Conservation (phyloP, 2,329 filamentous ascomycete species). For the Beauveria caledonica region DNA sequence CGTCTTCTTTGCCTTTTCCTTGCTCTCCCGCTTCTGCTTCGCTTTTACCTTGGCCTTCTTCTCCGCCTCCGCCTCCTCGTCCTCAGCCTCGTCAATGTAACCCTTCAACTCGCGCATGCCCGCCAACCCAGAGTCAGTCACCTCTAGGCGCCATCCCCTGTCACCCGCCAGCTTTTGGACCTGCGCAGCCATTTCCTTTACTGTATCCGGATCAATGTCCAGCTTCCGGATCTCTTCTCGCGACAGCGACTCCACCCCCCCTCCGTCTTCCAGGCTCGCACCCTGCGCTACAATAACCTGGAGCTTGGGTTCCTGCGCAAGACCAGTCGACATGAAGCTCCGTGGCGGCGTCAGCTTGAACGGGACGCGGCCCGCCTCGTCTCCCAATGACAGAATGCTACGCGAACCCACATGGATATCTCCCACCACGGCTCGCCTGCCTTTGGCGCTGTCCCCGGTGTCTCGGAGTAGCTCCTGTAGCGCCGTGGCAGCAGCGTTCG, state of each 20-base stretch:
- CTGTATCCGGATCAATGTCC: constrained; percentile 55
- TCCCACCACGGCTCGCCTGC: constrained; percentile 38
- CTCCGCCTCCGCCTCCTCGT: constrained; percentile 15
- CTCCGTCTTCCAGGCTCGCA: constrained; percentile 47
- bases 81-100: constrained; percentile 40
- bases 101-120: constrained; percentile 58
- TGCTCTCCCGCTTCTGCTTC: constrained; percentile 1
- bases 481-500: neutral
- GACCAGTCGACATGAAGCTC: constrained; percentile 25
- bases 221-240: constrained; percentile 61
- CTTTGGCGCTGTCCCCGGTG: constrained; percentile 18
- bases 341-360: constrained; percentile 38
- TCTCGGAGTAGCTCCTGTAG: constrained; percentile 11
- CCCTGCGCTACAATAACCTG: constrained; percentile 35
- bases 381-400: constrained; percentile 36
- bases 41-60: neutral
- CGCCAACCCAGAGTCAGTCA: constrained; percentile 57
- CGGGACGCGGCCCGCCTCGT: constrained; percentile 39
- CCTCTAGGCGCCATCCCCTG: constrained; percentile 71
- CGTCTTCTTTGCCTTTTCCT: constrained; percentile 13
- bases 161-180: constrained; percentile 62
- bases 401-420: constrained; percentile 46
- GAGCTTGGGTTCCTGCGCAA: constrained; percentile 20
- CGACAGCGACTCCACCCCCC: constrained; percentile 51
- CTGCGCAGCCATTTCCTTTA: constrained; percentile 61